Conservation (phyloP, 169 alveolate genomes). For the Miamiensis avidus region DNA sequence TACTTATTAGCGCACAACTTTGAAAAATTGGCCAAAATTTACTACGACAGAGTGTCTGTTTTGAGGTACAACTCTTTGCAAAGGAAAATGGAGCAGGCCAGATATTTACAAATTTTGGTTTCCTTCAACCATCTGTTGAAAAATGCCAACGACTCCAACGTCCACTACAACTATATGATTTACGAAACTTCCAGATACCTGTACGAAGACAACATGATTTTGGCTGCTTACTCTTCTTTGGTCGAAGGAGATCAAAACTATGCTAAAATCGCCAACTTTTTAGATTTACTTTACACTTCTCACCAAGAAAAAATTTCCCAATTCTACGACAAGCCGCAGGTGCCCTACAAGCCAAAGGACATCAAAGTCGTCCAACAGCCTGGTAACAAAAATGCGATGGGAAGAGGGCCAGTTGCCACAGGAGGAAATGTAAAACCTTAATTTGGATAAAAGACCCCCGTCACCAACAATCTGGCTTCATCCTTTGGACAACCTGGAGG, state of each 20-base stretch:
- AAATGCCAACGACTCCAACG: neutral
- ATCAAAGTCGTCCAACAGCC: neutral
- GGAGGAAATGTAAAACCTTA: too few species aligned
- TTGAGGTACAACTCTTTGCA: neutral
- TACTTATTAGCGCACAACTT: constrained; percentile 54
- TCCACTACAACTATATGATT: neutral
- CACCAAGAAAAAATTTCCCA: neutral
- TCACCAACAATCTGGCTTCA: too few species aligned
- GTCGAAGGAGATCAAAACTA: neutral
- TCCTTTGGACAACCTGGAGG: too few species aligned
- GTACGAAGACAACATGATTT: neutral
- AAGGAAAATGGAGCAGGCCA: neutral
- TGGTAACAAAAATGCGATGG: too few species aligned
- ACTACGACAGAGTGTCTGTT: neutral
- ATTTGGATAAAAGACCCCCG: too few species aligned
- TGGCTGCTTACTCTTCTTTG: neutral
- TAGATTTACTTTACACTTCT: neutral
- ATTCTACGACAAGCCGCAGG: neutral
- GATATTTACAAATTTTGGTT: neutral
- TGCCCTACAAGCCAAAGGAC: neutral
- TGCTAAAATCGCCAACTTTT: neutral
- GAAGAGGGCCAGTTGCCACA: too few species aligned
- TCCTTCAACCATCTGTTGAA: neutral
- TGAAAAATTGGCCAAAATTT: constrained; percentile 44
- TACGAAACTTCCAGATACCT: neutral